Conservation (phyloP, 2,329 filamentous ascomycete genomes). For the Aspergillus nomiae region DNA sequence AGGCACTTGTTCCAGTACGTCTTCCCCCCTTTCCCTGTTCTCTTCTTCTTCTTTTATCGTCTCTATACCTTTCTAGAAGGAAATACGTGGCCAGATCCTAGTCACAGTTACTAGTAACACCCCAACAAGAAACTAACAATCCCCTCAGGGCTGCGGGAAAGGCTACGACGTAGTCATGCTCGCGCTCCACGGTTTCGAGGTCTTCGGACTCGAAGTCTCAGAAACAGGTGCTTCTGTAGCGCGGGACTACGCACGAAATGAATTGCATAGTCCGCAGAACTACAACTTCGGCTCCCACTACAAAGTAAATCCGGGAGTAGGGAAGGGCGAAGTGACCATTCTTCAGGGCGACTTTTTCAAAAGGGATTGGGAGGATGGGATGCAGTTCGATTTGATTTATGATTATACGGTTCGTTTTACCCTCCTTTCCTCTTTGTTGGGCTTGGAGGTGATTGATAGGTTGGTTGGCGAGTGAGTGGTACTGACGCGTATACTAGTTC, state of each 20-base stretch:
- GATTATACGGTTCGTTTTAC: slow-evolving; percentile 54
- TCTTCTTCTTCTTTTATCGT: background rate
- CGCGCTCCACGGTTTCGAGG: slow-evolving; percentile 33
- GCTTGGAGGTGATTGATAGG: no score
- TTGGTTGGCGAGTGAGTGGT: background rate
- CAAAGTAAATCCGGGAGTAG: background rate
- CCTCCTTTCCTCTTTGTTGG: background rate
- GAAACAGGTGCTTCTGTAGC: slow-evolving; percentile 23
- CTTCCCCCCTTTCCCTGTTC: no score
- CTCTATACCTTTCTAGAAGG: background rate
- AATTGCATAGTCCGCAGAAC: slow-evolving; percentile 18
- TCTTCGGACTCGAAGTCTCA: slow-evolving; percentile 29
- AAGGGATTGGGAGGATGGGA: slow-evolving; percentile 9
- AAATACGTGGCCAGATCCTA: background rate
- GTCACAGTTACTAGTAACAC: background rate
- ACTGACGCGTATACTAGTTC: slow-evolving; percentile 50
- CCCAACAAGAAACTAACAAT: background rate
- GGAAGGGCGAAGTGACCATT: slow-evolving; percentile 56
- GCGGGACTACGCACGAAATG: slow-evolving; percentile 21
- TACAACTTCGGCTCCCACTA: slow-evolving; percentile 21
- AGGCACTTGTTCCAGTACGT: slow-evolving; percentile 28
- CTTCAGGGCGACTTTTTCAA: slow-evolving; percentile 56
- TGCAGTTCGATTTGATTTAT: slow-evolving; percentile 22
- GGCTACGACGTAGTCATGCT: slow-evolving; percentile 37
- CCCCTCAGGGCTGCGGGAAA: slow-evolving; percentile 28